phyloP scores from a whole-genome alignment of 1,284 basidiomycete species.

The Fomitopsis schrenkii region DNA sequence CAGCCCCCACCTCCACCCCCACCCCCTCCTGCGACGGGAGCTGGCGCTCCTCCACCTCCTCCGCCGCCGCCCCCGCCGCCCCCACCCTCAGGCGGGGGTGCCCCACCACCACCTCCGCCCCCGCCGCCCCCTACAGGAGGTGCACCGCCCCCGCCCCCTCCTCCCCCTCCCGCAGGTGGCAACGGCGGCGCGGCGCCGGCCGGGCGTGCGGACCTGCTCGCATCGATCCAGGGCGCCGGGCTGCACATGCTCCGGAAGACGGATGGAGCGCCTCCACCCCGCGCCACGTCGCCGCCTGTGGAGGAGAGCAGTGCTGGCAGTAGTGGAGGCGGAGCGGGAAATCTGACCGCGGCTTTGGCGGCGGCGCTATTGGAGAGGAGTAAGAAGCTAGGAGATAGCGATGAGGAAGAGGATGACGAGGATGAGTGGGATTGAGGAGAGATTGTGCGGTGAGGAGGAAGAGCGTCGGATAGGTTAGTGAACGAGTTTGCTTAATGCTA shows the following conservation, averaged over 20 bases:
- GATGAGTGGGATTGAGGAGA: conserved; percentile 74
- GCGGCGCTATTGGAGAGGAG: conserved; percentile 74
- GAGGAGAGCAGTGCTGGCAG: conserved; percentile 34
- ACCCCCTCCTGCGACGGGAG: conserved; percentile 37
- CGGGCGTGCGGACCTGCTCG: conserved; percentile 58
- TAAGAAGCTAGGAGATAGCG: conserved; percentile 87
- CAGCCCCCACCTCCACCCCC: conserved; percentile 32
- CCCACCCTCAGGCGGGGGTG: conserved; percentile 21
- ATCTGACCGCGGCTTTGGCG: conserved; percentile 64
- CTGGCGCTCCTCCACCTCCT: conserved; percentile 30
- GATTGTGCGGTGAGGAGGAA: background rate
- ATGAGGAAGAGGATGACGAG: conserved; percentile 88
- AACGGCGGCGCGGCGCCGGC: conserved; percentile 30
- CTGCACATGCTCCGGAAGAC: conserved; percentile 76
- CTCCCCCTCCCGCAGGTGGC: conserved; percentile 30
- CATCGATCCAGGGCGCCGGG: conserved; percentile 66
- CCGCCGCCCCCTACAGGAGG: conserved; percentile 27
- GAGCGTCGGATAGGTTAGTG: background rate
- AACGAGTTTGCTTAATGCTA: background rate
- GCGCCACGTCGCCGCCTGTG: conserved; percentile 36
- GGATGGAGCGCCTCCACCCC: conserved; percentile 32
- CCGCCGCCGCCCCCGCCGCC: conserved; percentile 18
- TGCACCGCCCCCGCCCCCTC: conserved; percentile 18
- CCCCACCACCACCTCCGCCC: conserved; percentile 31
- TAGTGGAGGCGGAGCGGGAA: conserved; percentile 40